These are phyloP conservation scores for Przewalskia tangutica DNA, from an alignment of 257 asterid genomes.

Conservation along the genomic window DNA sequence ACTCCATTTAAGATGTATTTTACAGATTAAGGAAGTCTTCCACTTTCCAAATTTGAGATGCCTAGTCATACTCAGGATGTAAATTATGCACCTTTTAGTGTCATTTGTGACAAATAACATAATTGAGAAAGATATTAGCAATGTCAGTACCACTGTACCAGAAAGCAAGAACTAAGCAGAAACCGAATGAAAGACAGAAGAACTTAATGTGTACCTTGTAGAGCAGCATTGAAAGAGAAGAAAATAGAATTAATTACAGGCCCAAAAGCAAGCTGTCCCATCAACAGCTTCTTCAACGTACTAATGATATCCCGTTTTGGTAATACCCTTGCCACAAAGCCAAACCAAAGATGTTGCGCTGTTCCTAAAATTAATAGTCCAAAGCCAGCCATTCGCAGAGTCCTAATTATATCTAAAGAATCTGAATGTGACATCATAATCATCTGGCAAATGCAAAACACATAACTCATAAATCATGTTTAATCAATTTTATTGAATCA, in stretches of 20 bases:
- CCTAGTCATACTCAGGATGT: neutral
- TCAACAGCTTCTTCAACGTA: slow-evolving; percentile 68
- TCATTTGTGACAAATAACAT: neutral
- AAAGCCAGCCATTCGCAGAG: slow-evolving; percentile 66
- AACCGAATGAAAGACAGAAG: neutral
- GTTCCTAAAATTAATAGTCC: slow-evolving; percentile 77
- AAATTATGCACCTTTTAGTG: too few relatives aligned
- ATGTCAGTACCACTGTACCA: neutral
- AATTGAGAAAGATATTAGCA: neutral
- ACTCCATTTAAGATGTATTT: slow-evolving; percentile 27
- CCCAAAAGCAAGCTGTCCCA: slow-evolving; percentile 68
- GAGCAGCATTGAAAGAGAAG: slow-evolving; percentile 74
- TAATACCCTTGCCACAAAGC: slow-evolving; percentile 40
- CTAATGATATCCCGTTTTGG: slow-evolving; percentile 60
- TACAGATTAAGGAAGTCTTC: neutral
- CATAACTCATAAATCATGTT: neutral
- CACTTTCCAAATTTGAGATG: neutral
- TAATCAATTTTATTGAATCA: neutral
- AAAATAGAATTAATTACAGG: slow-evolving; percentile 51
- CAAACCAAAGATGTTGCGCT: slow-evolving; percentile 74
- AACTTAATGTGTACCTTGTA: slow-evolving; percentile 48
- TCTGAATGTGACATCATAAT: slow-evolving; percentile 50
- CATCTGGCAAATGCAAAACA: slow-evolving; percentile 33
- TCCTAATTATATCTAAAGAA: slow-evolving; percentile 49
- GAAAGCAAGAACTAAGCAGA: slow-evolving; percentile 28